Conservation (phyloP, 768 basidiomycete species). For the Leccinellum albellum region DNA sequence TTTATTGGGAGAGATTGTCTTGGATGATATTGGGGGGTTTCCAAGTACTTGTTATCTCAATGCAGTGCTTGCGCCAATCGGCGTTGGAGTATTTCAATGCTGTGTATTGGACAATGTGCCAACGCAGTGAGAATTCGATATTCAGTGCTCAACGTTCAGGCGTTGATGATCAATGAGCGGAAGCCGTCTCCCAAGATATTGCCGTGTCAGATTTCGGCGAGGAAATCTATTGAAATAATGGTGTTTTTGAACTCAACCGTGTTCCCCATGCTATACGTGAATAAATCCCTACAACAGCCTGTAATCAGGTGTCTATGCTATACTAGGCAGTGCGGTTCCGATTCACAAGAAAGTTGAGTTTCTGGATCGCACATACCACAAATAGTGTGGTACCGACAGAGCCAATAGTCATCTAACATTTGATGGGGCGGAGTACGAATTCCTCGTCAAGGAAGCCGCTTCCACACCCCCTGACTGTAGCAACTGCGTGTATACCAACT, state of each 20-base stretch:
- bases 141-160: not conserved
- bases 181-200: conserved; percentile 6
- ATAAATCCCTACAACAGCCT: not conserved
- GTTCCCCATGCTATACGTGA: not conserved
- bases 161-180: not conserved
- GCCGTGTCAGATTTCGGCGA: not conserved
- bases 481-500: conserved; percentile 48
- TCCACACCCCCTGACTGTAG: conserved; percentile 20
- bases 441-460: conserved; percentile 7
- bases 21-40: not conserved
- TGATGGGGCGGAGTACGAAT: conserved; percentile 21
- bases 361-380: not conserved
- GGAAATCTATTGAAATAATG: not conserved
- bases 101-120: not conserved
- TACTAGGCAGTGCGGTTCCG: conserved; percentile 5
- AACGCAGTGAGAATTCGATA: conserved; percentile 4
- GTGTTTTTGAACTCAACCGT: not conserved
- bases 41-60: conserved; percentile 1
- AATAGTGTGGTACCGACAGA: not conserved
- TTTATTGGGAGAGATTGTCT: conserved; percentile 1
- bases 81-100: not conserved
- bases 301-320: not conserved
- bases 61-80: not conserved
- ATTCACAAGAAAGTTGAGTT: conserved; percentile 8
- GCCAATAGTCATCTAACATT: no score